Evolutionary conservation across 2,329 filamentous ascomycete genomes (phyloP), one percentile per base, ranked within the genome.

Genomic region (Cytospora leucostoma): DNA sequence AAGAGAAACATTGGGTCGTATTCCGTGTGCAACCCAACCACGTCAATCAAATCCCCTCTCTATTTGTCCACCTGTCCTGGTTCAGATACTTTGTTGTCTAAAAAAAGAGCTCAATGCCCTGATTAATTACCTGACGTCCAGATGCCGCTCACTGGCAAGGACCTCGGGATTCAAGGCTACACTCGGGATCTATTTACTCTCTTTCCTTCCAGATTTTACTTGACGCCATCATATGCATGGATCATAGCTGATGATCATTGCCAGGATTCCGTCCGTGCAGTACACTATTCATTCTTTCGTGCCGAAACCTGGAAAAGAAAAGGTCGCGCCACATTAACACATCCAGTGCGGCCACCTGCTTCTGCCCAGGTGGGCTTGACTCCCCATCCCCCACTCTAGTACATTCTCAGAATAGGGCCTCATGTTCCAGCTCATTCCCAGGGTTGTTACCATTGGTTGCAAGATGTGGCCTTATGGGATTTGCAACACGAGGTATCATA

Each of bases 311-410:
- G 37, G 52, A 61, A 44, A 56, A 47, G 53, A 27, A 64, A 56
- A 63, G 56, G 62, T 50, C 34, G 33, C 56, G 58, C 58, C 58
- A 64, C 62, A 56, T 58, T 49, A 58, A 37, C 17, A 5, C 7
- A 44, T 27, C 27, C n/a, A 17, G 13, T 11, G 27, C 56, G 61
- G 61, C 19, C 51, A 50, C 40, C 32, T 63, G 61, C 56, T 47
- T 56, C 51, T 55, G n/a, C n/a, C n/a, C n/a, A n/a, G n/a, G n/a
- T n/a, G 40, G 19, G 38, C 47, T 54, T 33, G 56, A 44, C 7
- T 21, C 44, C 8, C 44, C 1, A 5, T 11, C n/a, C n/a, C 44
- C 44, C 44, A 47, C n/a, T n/a, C 44, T 7, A 19, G 44, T 19
- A 21, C 27, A 10, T 10, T 19, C 44, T 19, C 8, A 17, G 21